phyloP scores from a whole-genome alignment of 73 alveolate species.

The Tetrahymena malaccensis region DNA sequence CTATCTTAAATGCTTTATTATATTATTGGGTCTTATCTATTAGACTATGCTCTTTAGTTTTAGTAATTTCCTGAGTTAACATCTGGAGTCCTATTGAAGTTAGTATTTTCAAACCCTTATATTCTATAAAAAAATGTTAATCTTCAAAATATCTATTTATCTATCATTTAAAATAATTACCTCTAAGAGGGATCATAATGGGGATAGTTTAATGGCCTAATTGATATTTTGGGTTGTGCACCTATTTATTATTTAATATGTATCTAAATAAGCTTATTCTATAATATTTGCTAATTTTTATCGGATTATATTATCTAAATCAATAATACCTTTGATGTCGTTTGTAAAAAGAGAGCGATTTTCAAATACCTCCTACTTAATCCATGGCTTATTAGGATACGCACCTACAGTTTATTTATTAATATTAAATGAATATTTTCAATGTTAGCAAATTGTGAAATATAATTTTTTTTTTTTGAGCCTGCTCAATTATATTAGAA shows the following conservation, averaged over 20 bases:
- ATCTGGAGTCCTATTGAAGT: neutral
- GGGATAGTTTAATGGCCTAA: neutral
- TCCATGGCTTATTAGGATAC: neutral
- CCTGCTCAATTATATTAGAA: too few species aligned
- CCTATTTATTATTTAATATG: neutral
- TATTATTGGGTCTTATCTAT: neutral
- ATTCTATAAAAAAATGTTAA: too few species aligned
- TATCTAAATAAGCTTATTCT: too few species aligned
- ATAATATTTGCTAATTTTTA: too few species aligned
- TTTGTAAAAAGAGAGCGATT: neutral
- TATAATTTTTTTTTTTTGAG: too few species aligned
- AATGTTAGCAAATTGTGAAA: too few species aligned
- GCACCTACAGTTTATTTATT: neutral
- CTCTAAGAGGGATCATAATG: neutral
- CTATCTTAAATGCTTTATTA: neutral
- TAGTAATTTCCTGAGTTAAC: neutral
- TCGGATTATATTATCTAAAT: too few species aligned
- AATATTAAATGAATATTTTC: too few species aligned
- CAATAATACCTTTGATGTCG: neutral
- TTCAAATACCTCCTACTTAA: neutral
- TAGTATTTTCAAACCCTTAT: neutral
- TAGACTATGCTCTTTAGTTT: neutral
- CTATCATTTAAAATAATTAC: neutral
- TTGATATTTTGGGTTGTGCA: neutral
- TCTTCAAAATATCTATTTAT: neutral